Evolutionary conservation across 148 eudicot species (phyloP).

Genomic region (Salicornia ramosissima): DNA sequence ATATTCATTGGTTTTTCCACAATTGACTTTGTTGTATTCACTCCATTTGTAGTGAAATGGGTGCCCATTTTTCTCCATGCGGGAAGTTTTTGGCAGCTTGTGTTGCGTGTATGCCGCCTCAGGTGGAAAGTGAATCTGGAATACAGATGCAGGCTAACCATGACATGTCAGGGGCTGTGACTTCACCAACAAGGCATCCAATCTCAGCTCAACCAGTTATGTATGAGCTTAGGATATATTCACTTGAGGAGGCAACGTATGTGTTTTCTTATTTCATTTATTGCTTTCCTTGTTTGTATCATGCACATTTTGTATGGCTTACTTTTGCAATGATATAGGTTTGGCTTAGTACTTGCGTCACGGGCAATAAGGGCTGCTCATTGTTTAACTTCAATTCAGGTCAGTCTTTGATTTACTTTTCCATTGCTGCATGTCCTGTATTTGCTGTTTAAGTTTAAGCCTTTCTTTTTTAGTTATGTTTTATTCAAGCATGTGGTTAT

Average conservation of each 20-base stretch:
- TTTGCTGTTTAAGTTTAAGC: constrained; percentile 2
- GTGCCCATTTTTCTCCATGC: constrained; percentile 99
- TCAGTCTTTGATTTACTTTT: constrained; percentile 25
- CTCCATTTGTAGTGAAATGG: constrained; percentile 86
- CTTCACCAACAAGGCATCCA: constrained; percentile 98
- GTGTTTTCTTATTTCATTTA: constrained; percentile 21
- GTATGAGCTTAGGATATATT: constrained; percentile 95
- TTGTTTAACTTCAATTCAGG: constrained; percentile 99
- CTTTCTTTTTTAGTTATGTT: too few species aligned
- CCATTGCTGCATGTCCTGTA: not conserved
- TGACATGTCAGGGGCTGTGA: constrained; percentile 51
- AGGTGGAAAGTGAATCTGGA: constrained; percentile 65
- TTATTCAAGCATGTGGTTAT: not conserved
- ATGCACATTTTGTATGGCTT: not conserved
- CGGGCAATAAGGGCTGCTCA: constrained; percentile 99
- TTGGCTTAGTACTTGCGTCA: constrained; percentile 85
- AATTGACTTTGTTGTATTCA: constrained; percentile 3
- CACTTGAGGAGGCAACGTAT: constrained; percentile 94
- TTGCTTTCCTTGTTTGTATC: not conserved
- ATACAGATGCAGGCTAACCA: constrained; percentile 49
- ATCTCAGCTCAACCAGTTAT: constrained; percentile 84
- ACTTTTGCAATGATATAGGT: constrained; percentile 37
- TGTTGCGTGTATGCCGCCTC: constrained; percentile 88
- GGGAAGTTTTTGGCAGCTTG: constrained; percentile 97
- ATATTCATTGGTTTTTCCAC: too few species aligned